Base-by-base conservation (phyloP, 1,284 basidiomycete species). In the Apiotrichum gracile region DNA sequence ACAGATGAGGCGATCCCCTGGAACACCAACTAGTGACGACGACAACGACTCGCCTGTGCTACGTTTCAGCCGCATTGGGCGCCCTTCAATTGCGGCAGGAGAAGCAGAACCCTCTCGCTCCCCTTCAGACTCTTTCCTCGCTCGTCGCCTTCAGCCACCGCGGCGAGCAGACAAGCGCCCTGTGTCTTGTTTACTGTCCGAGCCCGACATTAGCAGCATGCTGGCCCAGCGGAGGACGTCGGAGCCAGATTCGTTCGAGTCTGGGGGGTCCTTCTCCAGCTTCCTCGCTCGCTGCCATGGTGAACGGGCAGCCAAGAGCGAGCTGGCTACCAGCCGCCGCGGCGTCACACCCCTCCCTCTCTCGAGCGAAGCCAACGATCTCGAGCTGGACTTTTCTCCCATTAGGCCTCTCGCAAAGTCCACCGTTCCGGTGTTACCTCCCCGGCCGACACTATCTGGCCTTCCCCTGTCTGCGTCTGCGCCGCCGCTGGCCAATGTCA, bases 51-150 rank as follows among this genome's bases (percentile, higher is more conserved):
- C 60, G 40, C 35, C 57, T 27, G 41, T 41, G 14, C 26, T 57
- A 12, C 26, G 48, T 22, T 29, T 52, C 29, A 39, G 41, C n/a
- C 47, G 47, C 21, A 22, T 21, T 57, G 59, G 13, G 4, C 29
- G 26, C 6, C 5, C 24, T 9, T 27, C 46, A 26, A 9, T 58
- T 52, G 16, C 25, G n/a, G 2, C 14, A 22, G 31, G 22, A 5
- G 25, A 33, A 9, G n/a, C 19, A 14, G 22, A 43, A 5, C 42
- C 17, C 10, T 25, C 57, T 3, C 41, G 54, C 25, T 57, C 53
- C 7, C 51, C 49, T 3, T 55, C 47, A 17, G 58, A 57, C 47
- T 57, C n/a, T 43, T 27, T 63, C 29, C 33, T 63, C 12, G 54
- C 61, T 22, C 42, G 57, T 14, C 46, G 46, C 16, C 33, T 47